A percentile compares a stretch with the other conserved stretches of the same genome.
phyloP scores from a whole-genome alignment of 495 filamentous ascomycete species.

The Bacidia gigantensis region DNA sequence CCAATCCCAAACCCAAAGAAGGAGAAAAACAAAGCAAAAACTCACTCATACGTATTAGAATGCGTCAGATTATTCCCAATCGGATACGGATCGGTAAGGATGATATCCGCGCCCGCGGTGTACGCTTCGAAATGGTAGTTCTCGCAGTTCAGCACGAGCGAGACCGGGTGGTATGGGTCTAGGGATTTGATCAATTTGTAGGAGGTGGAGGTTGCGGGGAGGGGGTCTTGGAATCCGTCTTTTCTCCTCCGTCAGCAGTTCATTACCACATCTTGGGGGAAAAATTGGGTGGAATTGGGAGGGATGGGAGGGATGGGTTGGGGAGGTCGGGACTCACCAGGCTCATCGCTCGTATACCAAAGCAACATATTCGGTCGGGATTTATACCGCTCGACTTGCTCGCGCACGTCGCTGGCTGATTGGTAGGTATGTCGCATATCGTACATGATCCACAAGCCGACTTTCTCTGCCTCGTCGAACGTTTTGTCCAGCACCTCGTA shows the following conservation, averaged over 20 bases:
- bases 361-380: slow-evolving; percentile 41
- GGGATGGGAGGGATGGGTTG: not conserved
- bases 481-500: slow-evolving; percentile 31
- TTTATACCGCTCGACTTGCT: slow-evolving; percentile 39
- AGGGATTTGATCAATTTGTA: slow-evolving; percentile 37
- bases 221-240: slow-evolving; percentile 49
- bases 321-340: slow-evolving; percentile 24
- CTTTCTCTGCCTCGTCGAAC: slow-evolving; percentile 39
- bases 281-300: not conserved
- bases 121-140: slow-evolving; percentile 57
- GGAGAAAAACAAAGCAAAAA: not conserved
- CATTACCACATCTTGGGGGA: not conserved
- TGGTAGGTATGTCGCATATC: slow-evolving; percentile 48
- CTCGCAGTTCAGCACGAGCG: slow-evolving; percentile 53
- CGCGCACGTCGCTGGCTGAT: slow-evolving; percentile 37
- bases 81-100: slow-evolving; percentile 55
- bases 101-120: slow-evolving; percentile 45
- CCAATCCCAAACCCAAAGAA: not conserved
- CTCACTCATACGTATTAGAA: slow-evolving; percentile 25
- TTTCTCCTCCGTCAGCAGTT: not conserved
- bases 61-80: slow-evolving; percentile 41
- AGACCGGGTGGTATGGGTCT: slow-evolving; percentile 59
- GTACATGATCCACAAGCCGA: slow-evolving; percentile 50
- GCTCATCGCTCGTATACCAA: slow-evolving; percentile 58
- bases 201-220: slow-evolving; percentile 29